Evolutionary conservation across 495 filamentous ascomycete species (phyloP), one percentile per base, ranked within the genome.

Genomic region (Penicillium nucicola): DNA sequence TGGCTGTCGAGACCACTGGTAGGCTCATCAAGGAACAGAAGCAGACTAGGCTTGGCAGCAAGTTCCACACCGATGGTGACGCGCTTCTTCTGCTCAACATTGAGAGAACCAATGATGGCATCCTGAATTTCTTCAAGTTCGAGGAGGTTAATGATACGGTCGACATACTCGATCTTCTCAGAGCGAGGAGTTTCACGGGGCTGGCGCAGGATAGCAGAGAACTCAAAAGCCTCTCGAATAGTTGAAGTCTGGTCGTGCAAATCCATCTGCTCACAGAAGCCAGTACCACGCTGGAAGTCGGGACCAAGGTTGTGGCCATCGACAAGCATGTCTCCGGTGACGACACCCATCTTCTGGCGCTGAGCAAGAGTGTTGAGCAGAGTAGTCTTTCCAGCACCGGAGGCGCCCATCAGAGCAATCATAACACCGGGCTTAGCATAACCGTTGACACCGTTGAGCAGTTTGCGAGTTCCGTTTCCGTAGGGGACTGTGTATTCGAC

Each of bases 1-100:
- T 96, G 89, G 20, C 83, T 85, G 66, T 97, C 92, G 4, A 97
- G 79, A 45, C 92, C 92, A 42, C 83, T 85, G 5, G 86, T 89
- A 1, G 87, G 88, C 57, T 92, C 88, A 55, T 93, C 89, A 15
- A 93, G 72, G 77, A 93, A 93, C 6, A 93, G 76, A 20, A 95
- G 71, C 0, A 92, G 74, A 18, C 81, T 84, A 0, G 92, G 92
- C 60, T 91, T 91, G 5, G 92, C 90, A 3, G 89, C 92, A 1
- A 97, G 71, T 62, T 97, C 92, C 5, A 97, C 92, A 46, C 88
- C 92, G 48, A 97, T 96, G 2, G 92, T 96, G 3, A 96, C 75
- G 28, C 84, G 79, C 64, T 86, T 86, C 59, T 80, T 77, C 64
- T 86, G 81, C 62, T 86, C 84, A 20, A 87, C 87, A 48, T 77